Evolutionary conservation across 768 basidiomycete species (phyloP).

Genomic region (Termitomyces sp.): DNA sequence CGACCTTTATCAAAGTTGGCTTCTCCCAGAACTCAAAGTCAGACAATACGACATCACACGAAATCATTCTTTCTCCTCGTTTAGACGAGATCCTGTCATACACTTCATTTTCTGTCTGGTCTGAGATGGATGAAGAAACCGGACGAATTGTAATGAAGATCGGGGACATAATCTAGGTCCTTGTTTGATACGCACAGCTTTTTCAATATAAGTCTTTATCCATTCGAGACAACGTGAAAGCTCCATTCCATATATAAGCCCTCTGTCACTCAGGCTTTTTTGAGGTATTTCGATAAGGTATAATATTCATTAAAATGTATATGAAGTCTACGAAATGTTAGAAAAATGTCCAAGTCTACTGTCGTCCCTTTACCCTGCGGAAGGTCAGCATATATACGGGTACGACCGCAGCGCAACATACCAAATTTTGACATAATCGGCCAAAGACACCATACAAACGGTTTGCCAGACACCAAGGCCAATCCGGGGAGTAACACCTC

Average conservation of each 20-base stretch:
- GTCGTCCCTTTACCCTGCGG: constrained; percentile 47
- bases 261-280: not conserved
- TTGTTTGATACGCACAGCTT: too few relatives aligned
- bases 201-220: too few relatives aligned
- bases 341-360: constrained; percentile 13
- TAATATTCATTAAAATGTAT: constrained; percentile 14
- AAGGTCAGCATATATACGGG: constrained; percentile 9
- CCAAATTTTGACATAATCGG: constrained; percentile 93
- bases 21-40: not conserved
- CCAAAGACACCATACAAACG: constrained; percentile 97
- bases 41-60: not conserved
- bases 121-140: too few relatives aligned
- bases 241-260: too few relatives aligned
- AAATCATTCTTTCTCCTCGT: too few relatives aligned
- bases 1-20: not conserved
- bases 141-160: too few relatives aligned
- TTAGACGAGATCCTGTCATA: too few relatives aligned
- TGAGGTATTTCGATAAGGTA: constrained; percentile 12
- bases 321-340: constrained; percentile 9
- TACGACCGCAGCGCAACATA: constrained; percentile 21
- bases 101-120: too few relatives aligned
- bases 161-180: too few relatives aligned
- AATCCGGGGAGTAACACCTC: constrained; percentile 95
- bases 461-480: constrained; percentile 97
- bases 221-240: too few relatives aligned